Conservation (phyloP, 306 rosid species). For the Sechiopsis laciniata region DNA sequence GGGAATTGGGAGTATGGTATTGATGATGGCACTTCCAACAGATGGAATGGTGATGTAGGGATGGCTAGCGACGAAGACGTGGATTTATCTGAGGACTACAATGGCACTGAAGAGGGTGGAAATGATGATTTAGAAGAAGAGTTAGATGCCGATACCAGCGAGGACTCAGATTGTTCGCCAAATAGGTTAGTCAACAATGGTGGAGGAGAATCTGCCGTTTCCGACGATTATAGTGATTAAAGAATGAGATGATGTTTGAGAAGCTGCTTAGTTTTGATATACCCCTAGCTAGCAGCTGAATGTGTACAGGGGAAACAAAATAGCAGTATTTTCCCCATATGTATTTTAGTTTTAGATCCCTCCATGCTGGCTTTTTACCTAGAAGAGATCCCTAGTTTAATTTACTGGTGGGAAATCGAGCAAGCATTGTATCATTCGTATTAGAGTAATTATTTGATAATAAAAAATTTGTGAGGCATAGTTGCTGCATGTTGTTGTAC, state of each 20-base stretch:
- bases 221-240: slow-evolving; percentile 83
- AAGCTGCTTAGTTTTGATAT: slow-evolving; percentile 18
- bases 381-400: background rate
- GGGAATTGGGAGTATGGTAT: slow-evolving; percentile 80
- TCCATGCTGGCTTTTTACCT: background rate
- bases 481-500: slow-evolving; percentile 14
- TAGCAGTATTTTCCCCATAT: slow-evolving; percentile 8
- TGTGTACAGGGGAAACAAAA: slow-evolving; percentile 22
- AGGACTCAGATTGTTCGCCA: slow-evolving; percentile 57
- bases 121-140: slow-evolving; percentile 54
- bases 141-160: slow-evolving; percentile 57
- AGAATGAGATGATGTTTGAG: background rate
- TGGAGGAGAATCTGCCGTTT: slow-evolving; percentile 53
- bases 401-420: too few species aligned
- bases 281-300: slow-evolving; percentile 17
- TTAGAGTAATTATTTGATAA: slow-evolving; percentile 18
- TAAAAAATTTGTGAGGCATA: slow-evolving; percentile 17
- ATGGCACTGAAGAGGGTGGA: slow-evolving; percentile 51
- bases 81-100: slow-evolving; percentile 75
- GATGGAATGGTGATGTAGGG: slow-evolving; percentile 53
- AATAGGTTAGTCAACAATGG: slow-evolving; percentile 48
- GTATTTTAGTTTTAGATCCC: slow-evolving; percentile 4
- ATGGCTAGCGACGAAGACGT: slow-evolving; percentile 69
- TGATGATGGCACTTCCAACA: slow-evolving; percentile 44
- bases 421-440: slow-evolving; percentile 7